Evolutionary conservation across 192 early-diverging fungal genomes (phyloP).

Genomic region (Coemansia sp.): DNA sequence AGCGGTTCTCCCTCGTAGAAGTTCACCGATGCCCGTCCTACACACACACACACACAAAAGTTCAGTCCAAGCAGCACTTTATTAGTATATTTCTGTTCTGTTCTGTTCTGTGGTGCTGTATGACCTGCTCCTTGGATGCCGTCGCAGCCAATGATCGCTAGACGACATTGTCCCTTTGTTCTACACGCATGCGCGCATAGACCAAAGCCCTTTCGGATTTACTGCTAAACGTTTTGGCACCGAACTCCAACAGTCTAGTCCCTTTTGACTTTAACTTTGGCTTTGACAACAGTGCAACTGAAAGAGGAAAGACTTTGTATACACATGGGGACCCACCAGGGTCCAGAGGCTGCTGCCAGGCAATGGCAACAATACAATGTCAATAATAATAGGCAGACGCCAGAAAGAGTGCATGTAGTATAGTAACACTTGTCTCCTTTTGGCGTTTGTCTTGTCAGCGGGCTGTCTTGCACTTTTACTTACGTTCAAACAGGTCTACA

Average conservation of each 20-base stretch:
- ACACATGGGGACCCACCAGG: neutral
- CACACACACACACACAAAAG: too few species aligned
- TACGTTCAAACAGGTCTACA: constrained; percentile 55
- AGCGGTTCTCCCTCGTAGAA: constrained; percentile 84
- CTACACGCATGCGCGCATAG: neutral
- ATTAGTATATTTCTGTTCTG: too few species aligned
- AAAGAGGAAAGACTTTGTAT: neutral
- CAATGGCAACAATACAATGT: neutral
- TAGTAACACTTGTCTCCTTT: neutral
- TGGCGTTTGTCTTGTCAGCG: neutral
- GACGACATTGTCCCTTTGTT: neutral
- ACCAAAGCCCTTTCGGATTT: neutral
- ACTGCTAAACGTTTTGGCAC: constrained; percentile 7
- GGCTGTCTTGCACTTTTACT: constrained; percentile 9
- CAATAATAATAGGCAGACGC: neutral
- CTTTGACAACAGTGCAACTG: neutral
- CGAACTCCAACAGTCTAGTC: neutral
- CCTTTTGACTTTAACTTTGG: too few species aligned
- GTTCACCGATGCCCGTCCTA: constrained; percentile 76
- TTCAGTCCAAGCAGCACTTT: too few species aligned
- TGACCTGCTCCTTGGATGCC: too few species aligned
- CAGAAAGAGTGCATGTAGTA: neutral
- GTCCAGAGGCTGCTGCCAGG: neutral
- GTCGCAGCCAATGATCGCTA: too few species aligned
- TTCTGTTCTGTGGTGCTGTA: too few species aligned